phyloP scores from a whole-genome alignment of 345 rosid species.

The Erysimum cheiranthoides region DNA sequence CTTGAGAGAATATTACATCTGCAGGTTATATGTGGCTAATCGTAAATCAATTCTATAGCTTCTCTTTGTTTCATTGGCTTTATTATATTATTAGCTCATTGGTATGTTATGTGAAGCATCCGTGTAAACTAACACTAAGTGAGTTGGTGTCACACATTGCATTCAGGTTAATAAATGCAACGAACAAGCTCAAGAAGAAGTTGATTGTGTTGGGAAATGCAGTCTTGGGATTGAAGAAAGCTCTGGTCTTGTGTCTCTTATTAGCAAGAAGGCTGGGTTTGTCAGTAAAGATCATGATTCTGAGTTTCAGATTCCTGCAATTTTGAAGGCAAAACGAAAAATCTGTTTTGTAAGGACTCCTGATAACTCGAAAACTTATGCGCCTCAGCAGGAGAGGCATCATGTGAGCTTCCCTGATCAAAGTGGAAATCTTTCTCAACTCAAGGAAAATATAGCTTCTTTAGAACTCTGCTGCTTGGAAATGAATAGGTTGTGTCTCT shows the following conservation, averaged over 20 bases:
- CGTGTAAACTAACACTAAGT: neutral
- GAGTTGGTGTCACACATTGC: neutral
- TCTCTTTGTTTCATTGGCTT: neutral
- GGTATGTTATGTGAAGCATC: neutral
- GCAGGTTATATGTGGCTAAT: neutral
- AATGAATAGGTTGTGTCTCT: slow-evolving; percentile 42
- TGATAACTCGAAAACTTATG: slow-evolving; percentile 38
- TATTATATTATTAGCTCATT: neutral
- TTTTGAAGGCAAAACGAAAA: slow-evolving; percentile 51
- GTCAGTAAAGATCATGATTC: slow-evolving; percentile 41
- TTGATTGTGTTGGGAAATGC: slow-evolving; percentile 30
- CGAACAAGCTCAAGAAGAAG: slow-evolving; percentile 36
- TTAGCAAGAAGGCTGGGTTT: slow-evolving; percentile 31
- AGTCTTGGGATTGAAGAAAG: slow-evolving; percentile 32
- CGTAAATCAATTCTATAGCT: neutral
- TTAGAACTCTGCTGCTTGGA: slow-evolving; percentile 38
- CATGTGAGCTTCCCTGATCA: slow-evolving; percentile 58
- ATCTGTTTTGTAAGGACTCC: slow-evolving; percentile 30
- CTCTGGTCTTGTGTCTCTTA: slow-evolving; percentile 28
- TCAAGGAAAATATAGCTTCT: slow-evolving; percentile 12
- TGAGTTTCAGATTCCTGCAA: slow-evolving; percentile 49
- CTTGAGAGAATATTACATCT: neutral
- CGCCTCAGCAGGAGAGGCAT: slow-evolving; percentile 47
- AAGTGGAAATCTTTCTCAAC: slow-evolving; percentile 42
- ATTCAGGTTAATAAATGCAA: slow-evolving; percentile 19